Conservation (phyloP, 768 basidiomycete species). For the Favolaschia claudopus region DNA sequence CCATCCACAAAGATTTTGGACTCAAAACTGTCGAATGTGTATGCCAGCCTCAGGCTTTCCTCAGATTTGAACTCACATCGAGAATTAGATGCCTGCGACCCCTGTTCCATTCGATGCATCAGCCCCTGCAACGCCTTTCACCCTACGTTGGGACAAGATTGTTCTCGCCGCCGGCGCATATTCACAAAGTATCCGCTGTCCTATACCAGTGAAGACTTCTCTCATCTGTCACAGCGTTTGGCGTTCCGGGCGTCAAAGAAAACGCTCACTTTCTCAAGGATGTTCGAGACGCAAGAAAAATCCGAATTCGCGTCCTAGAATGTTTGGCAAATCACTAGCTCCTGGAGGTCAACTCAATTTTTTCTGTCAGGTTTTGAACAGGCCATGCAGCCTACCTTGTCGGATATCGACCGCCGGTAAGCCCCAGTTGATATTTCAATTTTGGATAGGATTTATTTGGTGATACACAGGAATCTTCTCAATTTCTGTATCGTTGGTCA, state of each 20-base stretch:
- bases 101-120: conserved; percentile 42
- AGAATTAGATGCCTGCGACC: conserved; percentile 67
- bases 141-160: conserved; percentile 78
- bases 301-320: conserved; percentile 77
- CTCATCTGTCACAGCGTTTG: conserved; percentile 56
- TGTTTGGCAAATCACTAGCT: conserved; percentile 46
- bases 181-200: conserved; percentile 65
- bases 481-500: conserved; percentile 88
- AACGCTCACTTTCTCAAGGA: conserved; percentile 86
- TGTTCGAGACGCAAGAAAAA: conserved; percentile 75
- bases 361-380: conserved; percentile 74
- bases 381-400: conserved; percentile 80
- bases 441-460: not conserved
- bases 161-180: conserved; percentile 89
- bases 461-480: conserved; percentile 60
- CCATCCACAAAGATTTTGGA: conserved; percentile 57
- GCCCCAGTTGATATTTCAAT: not conserved
- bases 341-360: not conserved
- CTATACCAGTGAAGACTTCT: not conserved
- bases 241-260: conserved; percentile 80
- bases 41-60: conserved; percentile 30
- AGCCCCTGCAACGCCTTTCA: conserved; percentile 51
- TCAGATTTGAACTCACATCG: not conserved
- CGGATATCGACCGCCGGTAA: conserved; percentile 69
- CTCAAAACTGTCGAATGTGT: conserved; percentile 68